A percentile compares a stretch with the other conserved stretches of the same genome.
These are phyloP conservation scores for Garcia nutans DNA, from an alignment of 345 rosid species.

Conservation along the genomic window DNA sequence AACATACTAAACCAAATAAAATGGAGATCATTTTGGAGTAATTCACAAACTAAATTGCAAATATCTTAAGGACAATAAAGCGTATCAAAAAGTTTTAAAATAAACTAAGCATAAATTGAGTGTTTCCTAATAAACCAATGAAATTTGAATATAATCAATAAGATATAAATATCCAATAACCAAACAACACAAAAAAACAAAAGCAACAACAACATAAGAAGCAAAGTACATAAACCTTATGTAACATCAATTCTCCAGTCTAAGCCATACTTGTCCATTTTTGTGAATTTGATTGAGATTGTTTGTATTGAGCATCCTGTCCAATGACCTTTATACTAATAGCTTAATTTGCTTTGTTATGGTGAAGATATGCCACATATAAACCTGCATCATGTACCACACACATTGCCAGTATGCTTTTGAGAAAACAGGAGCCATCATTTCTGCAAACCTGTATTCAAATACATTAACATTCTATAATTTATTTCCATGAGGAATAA, in stretches of 20 bases:
- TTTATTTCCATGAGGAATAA: neutral
- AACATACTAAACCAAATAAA: neutral
- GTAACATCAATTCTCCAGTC: no score
- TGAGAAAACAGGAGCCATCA: slow-evolving; percentile 60
- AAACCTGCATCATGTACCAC: slow-evolving; percentile 86
- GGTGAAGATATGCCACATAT: neutral
- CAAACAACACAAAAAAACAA: no score
- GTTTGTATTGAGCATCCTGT: slow-evolving; percentile 42
- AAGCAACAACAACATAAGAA: no score
- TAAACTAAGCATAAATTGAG: no score
- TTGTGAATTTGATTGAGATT: no score
- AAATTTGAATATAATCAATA: no score
- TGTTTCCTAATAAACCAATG: no score
- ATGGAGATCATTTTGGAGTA: neutral
- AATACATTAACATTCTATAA: neutral
- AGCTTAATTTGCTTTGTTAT: no score
- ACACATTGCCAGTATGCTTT: slow-evolving; percentile 58
- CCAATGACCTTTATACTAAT: neutral
- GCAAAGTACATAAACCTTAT: no score
- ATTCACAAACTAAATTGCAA: neutral
- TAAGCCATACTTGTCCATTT: no score
- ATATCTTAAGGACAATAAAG: neutral
- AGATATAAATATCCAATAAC: no score
- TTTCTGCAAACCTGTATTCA: slow-evolving; percentile 63
- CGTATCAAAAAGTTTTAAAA: neutral